Base-by-base conservation (phyloP, 148 eudicot genomes). In the Tetragonia tetragonoides region DNA sequence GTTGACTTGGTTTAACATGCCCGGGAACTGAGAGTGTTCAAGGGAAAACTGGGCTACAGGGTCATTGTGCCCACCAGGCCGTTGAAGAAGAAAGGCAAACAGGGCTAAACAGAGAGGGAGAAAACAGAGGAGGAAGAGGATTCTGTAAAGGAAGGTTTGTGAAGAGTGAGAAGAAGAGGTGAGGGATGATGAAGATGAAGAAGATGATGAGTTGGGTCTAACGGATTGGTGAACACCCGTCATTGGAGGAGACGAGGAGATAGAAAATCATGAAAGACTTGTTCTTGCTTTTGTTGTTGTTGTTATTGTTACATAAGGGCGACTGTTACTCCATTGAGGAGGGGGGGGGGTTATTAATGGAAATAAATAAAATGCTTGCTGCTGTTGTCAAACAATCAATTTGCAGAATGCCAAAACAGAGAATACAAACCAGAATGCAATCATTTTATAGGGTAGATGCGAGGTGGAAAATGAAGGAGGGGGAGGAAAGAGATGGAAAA, bases 31-130 rank as follows among this genome's bases (percentile, higher is more conserved):
- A 24, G n/a, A 38, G 39, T 38, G 75, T 16, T 86, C 82, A 65
- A 77, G 63, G 4, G 82, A 66, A 82, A 80, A 88, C 0, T 83
- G 84, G 73, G 85, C 59, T 15, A 76, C 39, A 11, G 88, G 85
- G 71, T 87, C 84, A 53, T 75, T 37, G 69, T 70, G 23, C 10
- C 84, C 88, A 53, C 87, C 91, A 0, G 84, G 87, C 88, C 90
- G 89, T 81, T 86, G 92, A 53, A 91, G 90, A 56, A 86, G 76
- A 78, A 89, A 91, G 18, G 92, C 86, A 38, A 91, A 84, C 64
- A 81, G 47, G 14, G 92, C 87, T 34, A 91, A 85, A 10, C 74
- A 80, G 23, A 89, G 75, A 17, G 89, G 87, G 21, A 89, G 63
- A 7, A 88, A n/a, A 54, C 88, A 83, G 59, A 90, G 87, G 42